Evolutionary conservation across 768 basidiomycete genomes (phyloP), one percentile per base, ranked within the genome.

Genomic region (Lactarius indigo): DNA sequence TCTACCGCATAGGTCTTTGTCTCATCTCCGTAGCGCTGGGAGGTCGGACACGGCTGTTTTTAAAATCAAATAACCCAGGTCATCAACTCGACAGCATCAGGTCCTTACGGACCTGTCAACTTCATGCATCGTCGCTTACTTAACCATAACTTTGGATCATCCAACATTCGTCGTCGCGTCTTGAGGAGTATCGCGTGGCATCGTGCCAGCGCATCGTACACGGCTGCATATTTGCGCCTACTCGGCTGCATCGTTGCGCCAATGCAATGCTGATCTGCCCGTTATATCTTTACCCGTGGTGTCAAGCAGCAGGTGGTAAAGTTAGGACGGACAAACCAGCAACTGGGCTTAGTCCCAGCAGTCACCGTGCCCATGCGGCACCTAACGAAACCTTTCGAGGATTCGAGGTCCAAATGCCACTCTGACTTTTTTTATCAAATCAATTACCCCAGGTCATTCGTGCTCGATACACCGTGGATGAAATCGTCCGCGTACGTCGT

Each of bases 51-150:
- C 13, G 65, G 65, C 56, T 63, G 23, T 42, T 50, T 47, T 58
- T 31, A 57, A 66, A 66, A 63, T 66, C 61, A 66, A 66, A 33
- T 66, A 66, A 26, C 65, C 47, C 65, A 66, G 65, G 44, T 15
- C 65, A 63, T 61, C 60, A 44, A 10, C 9, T 44, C 23, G 12
- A 50, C 18, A 47, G 61, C 31, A 41, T 47, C 20, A 41, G 61
- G 55, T 50, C 56, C 55, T 42, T n/a, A 42, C 15, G 61, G 37
- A 62, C 54, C 28, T 56, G 62, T 42, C 62, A 56, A 63, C 13
- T 31, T 7, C 5, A 3, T 59, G 37, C 33, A 3, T 26, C 7
- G 52, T 44, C 4, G 60, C 26, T 47, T 54, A 26, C n/a, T n/a
- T 52, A 52, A 52, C 47, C 23, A 52, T 52, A 52, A 26, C 23